Conservation (phyloP, 1,139 yeast genomes). For the Blastobotrys buckinghamii region DNA sequence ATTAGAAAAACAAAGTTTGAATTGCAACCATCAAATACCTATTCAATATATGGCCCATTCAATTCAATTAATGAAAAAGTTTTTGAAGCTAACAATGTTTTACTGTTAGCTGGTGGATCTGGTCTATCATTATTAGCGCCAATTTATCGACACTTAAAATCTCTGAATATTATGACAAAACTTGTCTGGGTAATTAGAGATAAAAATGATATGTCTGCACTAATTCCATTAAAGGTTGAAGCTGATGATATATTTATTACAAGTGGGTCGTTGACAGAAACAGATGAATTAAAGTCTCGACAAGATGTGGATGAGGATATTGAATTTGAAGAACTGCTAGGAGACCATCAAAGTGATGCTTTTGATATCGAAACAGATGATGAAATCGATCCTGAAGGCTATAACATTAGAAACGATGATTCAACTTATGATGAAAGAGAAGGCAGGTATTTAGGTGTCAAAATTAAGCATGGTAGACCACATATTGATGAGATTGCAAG, state of each 20-base stretch:
- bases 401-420: too few relatives aligned
- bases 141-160: constrained; percentile 22
- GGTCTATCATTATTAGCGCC: constrained; percentile 79
- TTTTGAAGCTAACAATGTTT: constrained; percentile 44
- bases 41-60: constrained; percentile 31
- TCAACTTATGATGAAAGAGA: constrained; percentile 16
- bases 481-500: constrained; percentile 8
- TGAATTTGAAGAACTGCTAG: constrained; percentile 26
- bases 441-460: too few relatives aligned
- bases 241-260: neutral
- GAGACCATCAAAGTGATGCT: neutral
- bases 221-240: constrained; percentile 13
- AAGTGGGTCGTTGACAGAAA: neutral
- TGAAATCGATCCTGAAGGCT: constrained; percentile 9
- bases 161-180: constrained; percentile 18
- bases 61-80: constrained; percentile 27
- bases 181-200: constrained; percentile 46
- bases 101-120: constrained; percentile 77
- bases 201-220: neutral
- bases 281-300: neutral
- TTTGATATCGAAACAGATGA: constrained; percentile 17
- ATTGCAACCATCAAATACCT: constrained; percentile 22
- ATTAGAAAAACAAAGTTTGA: constrained; percentile 21
- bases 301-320: constrained; percentile 17
- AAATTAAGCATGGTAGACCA: constrained; percentile 30